A percentile compares a stretch with the other conserved stretches of the same genome.
phyloP scores from a whole-genome alignment of 1,284 basidiomycete species.

The Leccinum pachyderme region DNA sequence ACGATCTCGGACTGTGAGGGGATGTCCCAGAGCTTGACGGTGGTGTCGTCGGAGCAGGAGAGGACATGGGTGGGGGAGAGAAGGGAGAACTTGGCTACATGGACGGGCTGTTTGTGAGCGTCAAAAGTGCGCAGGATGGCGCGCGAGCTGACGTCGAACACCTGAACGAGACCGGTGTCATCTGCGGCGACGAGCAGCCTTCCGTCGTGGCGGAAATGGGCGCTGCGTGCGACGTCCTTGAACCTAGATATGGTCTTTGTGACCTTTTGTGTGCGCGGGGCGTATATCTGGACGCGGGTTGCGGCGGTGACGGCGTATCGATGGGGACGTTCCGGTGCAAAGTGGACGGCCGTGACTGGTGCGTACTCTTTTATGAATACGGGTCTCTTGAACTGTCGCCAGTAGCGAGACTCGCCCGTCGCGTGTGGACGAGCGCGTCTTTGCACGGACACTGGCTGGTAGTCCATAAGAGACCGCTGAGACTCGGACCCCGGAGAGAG shows the following conservation, averaged over 20 bases:
- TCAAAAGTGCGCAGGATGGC: slow-evolving; percentile 92
- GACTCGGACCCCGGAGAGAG: slow-evolving; percentile 10
- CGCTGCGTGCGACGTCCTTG: slow-evolving; percentile 92
- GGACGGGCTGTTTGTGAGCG: slow-evolving; percentile 93
- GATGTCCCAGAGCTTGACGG: slow-evolving; percentile 93
- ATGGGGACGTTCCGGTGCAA: slow-evolving; percentile 82
- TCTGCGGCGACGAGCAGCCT: slow-evolving; percentile 95
- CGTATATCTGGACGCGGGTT: slow-evolving; percentile 93
- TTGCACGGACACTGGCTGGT: slow-evolving; percentile 71
- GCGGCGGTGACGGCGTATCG: slow-evolving; percentile 95
- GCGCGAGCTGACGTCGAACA: slow-evolving; percentile 94
- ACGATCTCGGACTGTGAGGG: slow-evolving; percentile 82
- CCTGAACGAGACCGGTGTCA: slow-evolving; percentile 87
- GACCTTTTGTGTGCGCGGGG: slow-evolving; percentile 91
- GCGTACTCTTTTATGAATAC: slow-evolving; percentile 95
- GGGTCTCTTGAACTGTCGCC: slow-evolving; percentile 81
- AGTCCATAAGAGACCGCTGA: slow-evolving; percentile 56
- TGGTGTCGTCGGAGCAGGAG: slow-evolving; percentile 95
- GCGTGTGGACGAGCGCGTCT: slow-evolving; percentile 54
- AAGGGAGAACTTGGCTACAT: slow-evolving; percentile 90
- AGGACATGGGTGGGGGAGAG: slow-evolving; percentile 81
- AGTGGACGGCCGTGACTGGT: slow-evolving; percentile 89
- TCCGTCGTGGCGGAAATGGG: slow-evolving; percentile 86
- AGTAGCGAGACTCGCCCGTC: slow-evolving; percentile 74
- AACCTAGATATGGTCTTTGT: slow-evolving; percentile 96